Base-by-base conservation (phyloP, 108 stramenopile species). In the Seminavis robusta region DNA sequence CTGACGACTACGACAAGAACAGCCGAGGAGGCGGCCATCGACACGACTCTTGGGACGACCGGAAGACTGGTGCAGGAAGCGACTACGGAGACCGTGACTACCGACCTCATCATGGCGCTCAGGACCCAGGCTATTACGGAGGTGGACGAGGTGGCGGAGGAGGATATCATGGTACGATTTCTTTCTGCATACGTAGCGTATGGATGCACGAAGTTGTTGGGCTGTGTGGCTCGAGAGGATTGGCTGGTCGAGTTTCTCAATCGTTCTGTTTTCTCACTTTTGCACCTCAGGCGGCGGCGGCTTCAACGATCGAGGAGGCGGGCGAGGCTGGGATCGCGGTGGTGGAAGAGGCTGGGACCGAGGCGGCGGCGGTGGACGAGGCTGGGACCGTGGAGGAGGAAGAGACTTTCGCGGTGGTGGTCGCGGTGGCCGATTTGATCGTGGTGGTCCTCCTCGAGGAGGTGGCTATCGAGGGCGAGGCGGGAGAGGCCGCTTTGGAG, bases 391-490 rank as follows among this genome's bases (percentile, higher is more conserved):
- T n/a, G 32, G 28, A 38, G 39, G 37, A 28, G 23, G n/a, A 28
- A 26, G 10, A 33, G 48, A 43, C 36, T 31, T 52, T 4, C 55
- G 6, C 6, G 19, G 21, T 40, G 41, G 24, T 17, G 39, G 39
- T 46, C 5, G 15, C 23, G 20, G 47, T 16, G 65, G 58, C 27
- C 40, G 59, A 8, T 34, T 37, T 56, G 23, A 52, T 20, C 46
- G 59, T 21, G 53, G 33, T 32, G 19, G 54, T 30, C 25, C 24
- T 37, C 27, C 41, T 24, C 33, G 62, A 29, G 27, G 71, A 32
- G 71, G 71, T 26, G 47, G 62, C 20, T 57, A 40, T 56, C 37
- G 54, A 21, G 56, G 49, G 33, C 31, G 57, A 38, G 32, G 56
- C 24, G 17, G 28, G 7, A 13, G 55, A 11, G 59, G 50, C 29